These are phyloP conservation scores for Chamaecyparis obtusa DNA, from an alignment of 75 land plant genomes.

Conservation along the genomic window DNA sequence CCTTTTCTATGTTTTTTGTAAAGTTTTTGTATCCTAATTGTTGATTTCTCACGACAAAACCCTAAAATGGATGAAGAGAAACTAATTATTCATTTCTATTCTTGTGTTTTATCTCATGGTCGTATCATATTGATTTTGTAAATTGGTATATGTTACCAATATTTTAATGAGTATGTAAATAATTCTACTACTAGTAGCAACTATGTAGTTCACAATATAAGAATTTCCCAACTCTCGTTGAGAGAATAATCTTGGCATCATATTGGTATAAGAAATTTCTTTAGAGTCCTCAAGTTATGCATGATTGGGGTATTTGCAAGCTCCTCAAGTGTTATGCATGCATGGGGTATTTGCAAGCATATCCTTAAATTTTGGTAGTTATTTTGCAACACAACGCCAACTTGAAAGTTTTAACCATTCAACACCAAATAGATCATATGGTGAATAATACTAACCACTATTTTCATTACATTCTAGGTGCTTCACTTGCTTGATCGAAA, in stretches of 20 bases:
- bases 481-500: neutral
- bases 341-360: neutral
- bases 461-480: neutral
- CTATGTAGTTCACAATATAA: conserved; percentile 59
- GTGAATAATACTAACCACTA: neutral
- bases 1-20: neutral
- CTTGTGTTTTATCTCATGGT: neutral
- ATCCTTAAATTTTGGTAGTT: neutral
- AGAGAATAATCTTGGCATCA: conserved; percentile 36
- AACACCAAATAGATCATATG: neutral
- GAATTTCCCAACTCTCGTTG: conserved; percentile 56
- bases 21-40: neutral
- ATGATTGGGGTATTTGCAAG: neutral
- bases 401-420: neutral
- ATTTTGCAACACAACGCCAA: too few relatives aligned
- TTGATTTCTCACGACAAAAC: neutral
- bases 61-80: neutral
- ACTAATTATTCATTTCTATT: neutral
- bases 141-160: conserved; percentile 22
- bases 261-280: conserved; percentile 16
- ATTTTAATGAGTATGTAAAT: conserved; percentile 39
- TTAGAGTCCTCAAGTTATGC: neutral
- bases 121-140: neutral
- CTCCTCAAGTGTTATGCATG: too few relatives aligned
- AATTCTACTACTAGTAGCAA: conserved; percentile 27